phyloP scores from a whole-genome alignment of 495 filamentous ascomycete genomes.

The Peziza echinospora region DNA sequence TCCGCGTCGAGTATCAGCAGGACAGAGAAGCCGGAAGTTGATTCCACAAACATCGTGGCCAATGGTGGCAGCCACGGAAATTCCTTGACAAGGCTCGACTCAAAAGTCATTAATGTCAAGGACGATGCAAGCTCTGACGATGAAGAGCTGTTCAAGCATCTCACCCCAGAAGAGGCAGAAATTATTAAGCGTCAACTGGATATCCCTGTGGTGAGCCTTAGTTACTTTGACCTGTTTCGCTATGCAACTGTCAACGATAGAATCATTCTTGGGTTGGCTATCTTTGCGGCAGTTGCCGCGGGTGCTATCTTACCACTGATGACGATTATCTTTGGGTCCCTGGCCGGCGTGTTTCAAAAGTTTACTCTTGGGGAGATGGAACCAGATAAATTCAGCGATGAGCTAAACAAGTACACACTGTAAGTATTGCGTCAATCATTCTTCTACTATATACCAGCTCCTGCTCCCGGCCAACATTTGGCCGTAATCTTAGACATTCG shows the following conservation, averaged over 20 bases:
- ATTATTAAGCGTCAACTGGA: constrained; percentile 52
- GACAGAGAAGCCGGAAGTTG: too few species aligned
- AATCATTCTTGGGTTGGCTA: constrained; percentile 44
- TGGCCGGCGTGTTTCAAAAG: constrained; percentile 48
- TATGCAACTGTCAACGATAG: constrained; percentile 60
- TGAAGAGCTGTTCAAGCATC: constrained; percentile 29
- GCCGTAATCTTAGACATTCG: too few species aligned
- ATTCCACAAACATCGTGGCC: too few species aligned
- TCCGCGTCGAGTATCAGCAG: too few species aligned
- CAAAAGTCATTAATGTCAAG: constrained; percentile 24
- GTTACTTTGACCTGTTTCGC: constrained; percentile 46
- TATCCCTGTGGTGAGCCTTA: constrained; percentile 40
- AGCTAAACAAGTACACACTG: neutral
- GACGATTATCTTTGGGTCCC: constrained; percentile 40
- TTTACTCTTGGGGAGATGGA: constrained; percentile 30
- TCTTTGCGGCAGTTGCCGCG: constrained; percentile 47
- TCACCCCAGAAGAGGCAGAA: constrained; percentile 40
- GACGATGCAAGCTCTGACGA: constrained; percentile 20
- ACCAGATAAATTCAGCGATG: constrained; percentile 14
- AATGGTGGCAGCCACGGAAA: neutral
- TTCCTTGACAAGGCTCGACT: constrained; percentile 29
- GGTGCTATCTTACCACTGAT: constrained; percentile 73
- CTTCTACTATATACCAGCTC: neutral
- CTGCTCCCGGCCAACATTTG: too few species aligned
- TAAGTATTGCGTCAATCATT: neutral